A percentile compares a stretch with the other conserved stretches of the same genome.
Conservation (phyloP, 306 rosid species). For the Cyamopsis tetragonoloba region DNA sequence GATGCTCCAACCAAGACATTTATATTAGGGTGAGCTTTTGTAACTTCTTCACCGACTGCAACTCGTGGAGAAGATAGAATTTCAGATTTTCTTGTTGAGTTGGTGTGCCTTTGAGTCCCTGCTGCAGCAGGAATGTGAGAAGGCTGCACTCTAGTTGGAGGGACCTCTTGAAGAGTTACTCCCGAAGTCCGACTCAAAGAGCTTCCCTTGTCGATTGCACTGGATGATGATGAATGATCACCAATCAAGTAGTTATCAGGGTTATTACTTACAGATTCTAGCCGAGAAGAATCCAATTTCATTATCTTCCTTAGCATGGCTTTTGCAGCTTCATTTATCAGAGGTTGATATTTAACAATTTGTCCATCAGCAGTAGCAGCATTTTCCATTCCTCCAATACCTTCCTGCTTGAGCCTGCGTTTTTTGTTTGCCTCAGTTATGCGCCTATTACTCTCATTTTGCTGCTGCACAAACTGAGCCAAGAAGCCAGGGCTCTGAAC, state of each 20-base stretch:
- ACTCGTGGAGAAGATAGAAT: conserved; percentile 39
- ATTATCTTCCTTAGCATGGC: conserved; percentile 63
- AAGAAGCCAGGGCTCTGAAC: conserved; percentile 89
- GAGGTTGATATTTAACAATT: conserved; percentile 80
- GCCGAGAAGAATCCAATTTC: conserved; percentile 47
- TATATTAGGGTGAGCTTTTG: conserved; percentile 33
- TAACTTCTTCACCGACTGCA: conserved; percentile 37
- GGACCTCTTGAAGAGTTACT: conserved; percentile 78
- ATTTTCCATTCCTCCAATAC: conserved; percentile 36
- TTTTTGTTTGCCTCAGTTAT: conserved; percentile 67
- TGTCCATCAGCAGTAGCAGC: conserved; percentile 65
- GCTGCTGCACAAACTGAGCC: conserved; percentile 86
- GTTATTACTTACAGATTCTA: conserved; percentile 42
- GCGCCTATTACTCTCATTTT: conserved; percentile 69
- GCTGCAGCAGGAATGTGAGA: conserved; percentile 25
- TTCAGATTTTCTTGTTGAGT: conserved; percentile 37
- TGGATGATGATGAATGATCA: conserved; percentile 45
- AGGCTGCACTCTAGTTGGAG: conserved; percentile 42
- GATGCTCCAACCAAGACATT: conserved; percentile 39
- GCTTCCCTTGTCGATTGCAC: conserved; percentile 50
- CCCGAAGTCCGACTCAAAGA: conserved; percentile 49
- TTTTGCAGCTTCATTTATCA: conserved; percentile 64
- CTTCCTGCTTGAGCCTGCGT: conserved; percentile 72
- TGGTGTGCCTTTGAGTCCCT: conserved; percentile 25
- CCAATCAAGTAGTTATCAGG: conserved; percentile 49